Percentiles rank a stretch among this genome's conserved stretches.
Evolutionary conservation across 352 stramenopile species (phyloP).

Genomic region (Globisporangium nunn): DNA sequence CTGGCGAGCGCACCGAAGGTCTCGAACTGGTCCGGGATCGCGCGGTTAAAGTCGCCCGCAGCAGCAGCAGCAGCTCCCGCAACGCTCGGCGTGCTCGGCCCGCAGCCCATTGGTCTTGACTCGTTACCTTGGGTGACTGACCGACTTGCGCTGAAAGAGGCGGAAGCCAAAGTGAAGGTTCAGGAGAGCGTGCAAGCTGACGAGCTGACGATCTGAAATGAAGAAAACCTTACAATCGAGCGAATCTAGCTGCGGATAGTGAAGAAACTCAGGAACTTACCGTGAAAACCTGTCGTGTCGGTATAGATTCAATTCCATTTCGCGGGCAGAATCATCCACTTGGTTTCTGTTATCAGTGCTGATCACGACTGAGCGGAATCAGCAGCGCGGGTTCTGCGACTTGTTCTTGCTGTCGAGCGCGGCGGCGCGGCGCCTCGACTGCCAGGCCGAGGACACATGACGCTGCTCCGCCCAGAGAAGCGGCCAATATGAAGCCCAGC

Average conservation of each 20-base stretch:
- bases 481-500: no score
- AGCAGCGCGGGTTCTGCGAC: no score
- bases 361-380: no score
- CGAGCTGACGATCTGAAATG: neutral
- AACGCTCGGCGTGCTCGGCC: conserved; percentile 7
- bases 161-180: neutral
- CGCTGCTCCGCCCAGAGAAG: no score
- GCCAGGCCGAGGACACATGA: no score
- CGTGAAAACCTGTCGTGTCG: no score
- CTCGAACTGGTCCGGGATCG: conserved; percentile 54
- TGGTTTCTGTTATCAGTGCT: no score
- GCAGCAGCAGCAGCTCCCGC: neutral
- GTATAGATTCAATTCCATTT: no score
- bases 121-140: neutral
- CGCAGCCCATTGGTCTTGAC: conserved; percentile 21
- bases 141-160: neutral
- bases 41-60: conserved; percentile 21
- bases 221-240: no score
- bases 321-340: no score
- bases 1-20: conserved; percentile 37
- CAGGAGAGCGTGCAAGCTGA: neutral
- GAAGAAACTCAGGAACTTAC: neutral
- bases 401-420: no score
- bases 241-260: neutral
- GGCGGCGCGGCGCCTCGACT: no score